Base-by-base conservation (phyloP, 805 yeast genomes). In the Hanseniaspora lindneri region DNA sequence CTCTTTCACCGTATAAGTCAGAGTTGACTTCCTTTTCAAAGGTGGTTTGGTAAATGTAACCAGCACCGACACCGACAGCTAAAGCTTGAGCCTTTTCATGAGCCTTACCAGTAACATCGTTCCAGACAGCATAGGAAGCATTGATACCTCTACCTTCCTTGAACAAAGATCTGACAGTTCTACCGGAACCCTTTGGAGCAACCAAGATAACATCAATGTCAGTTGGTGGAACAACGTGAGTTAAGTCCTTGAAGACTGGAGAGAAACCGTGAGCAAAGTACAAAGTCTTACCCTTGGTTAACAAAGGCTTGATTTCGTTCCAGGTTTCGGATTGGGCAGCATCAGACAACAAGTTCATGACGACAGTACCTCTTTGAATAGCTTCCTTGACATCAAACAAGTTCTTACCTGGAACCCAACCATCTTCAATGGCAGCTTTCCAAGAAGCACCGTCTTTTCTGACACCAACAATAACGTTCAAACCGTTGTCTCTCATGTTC, bases 81-180 rank as follows among this genome's bases (percentile, higher is more conserved):
- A 92, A 73, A 61, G 98, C 98, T 73, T 87, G 81, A 56, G 97
- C 95, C 74, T 84, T 88, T 79, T 92, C 98, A 74, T 89, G 94
- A 62, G 98, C 98, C 75, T 85, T 85, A 74, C 98, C 97, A 63
- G 96, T 71, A 58, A 89, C 96, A 70, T 92, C 96, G 74, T 92
- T 94, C 96, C 96, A 92, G 68, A 92, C 96, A 60, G 98, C 98
- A 74, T 85, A 92, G 51, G 97, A 89, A 49, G 98, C 92, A 89
- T 92, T 92, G 71, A 92, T 92, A 79, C 98, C 98, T 75, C 98
- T 88, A 69, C 98, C 98, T 77, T 92, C 98, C 77, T 92, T 89
- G 92, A 92, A 92, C 65, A 92, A 76, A 55, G 97, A 82, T 79
- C 98, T 85, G 61, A 92, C 98, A 61, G 98, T 92, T 78, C 98